Conservation (phyloP, 148 eudicot genomes). For the Rhododendron molle region DNA sequence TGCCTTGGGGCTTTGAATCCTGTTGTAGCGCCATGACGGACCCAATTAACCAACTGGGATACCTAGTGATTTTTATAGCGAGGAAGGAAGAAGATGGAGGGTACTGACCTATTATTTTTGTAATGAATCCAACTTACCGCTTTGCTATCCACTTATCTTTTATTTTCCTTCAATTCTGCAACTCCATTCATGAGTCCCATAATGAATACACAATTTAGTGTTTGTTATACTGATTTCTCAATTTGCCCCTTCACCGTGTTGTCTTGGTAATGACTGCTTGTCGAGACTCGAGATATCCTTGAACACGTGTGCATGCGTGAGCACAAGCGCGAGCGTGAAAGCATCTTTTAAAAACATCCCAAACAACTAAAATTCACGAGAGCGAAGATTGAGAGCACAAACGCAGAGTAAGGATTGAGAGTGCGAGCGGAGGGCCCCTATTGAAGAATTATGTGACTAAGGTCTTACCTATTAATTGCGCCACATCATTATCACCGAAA, state of each 20-base stretch:
- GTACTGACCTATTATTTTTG: background rate
- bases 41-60: background rate
- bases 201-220: background rate
- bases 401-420: no score
- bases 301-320: no score
- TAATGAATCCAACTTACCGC: background rate
- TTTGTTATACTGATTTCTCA: background rate
- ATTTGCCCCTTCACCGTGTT: background rate
- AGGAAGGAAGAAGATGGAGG: background rate
- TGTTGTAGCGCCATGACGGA: background rate
- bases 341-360: no score
- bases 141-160: background rate
- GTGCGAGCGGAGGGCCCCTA: no score
- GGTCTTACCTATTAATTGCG: background rate
- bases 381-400: no score
- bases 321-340: no score
- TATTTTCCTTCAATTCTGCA: background rate
- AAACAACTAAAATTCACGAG: no score
- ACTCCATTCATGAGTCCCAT: background rate
- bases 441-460: no score
- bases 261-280: background rate
- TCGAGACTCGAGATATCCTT: background rate
- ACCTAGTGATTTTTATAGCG: background rate
- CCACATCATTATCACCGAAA: background rate
- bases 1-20: background rate